phyloP scores from a whole-genome alignment of 2,329 filamentous ascomycete species.

The Rutstroemia sp. region DNA sequence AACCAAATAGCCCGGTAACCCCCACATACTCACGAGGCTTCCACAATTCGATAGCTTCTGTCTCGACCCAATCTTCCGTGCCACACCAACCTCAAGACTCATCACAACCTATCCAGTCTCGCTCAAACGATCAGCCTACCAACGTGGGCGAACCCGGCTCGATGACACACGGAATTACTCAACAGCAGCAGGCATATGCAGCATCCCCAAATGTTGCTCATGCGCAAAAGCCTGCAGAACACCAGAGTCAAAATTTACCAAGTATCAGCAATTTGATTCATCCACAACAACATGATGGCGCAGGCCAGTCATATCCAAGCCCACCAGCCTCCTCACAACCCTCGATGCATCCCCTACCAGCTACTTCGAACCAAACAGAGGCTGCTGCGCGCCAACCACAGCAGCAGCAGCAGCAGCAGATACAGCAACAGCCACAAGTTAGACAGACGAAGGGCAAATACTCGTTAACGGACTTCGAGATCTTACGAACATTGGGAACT shows the following conservation, averaged over 20 bases:
- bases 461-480: slow-evolving; percentile 80
- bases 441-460: slow-evolving; percentile 96
- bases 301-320: slow-evolving; percentile 28
- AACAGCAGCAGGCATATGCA: slow-evolving; percentile 28
- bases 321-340: slow-evolving; percentile 7
- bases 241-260: slow-evolving; percentile 56
- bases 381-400: slow-evolving; percentile 8
- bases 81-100: slow-evolving; percentile 22
- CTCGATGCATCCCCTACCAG: slow-evolving; percentile 1
- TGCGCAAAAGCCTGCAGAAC: slow-evolving; percentile 19
- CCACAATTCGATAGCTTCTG: slow-evolving; percentile 32
- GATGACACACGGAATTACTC: slow-evolving; percentile 28
- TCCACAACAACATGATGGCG: slow-evolving; percentile 45
- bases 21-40: slow-evolving; percentile 48
- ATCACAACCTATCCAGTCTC: slow-evolving; percentile 22
- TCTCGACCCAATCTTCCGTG: slow-evolving; percentile 31
- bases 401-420: slow-evolving; percentile 7
- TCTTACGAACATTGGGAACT: slow-evolving; percentile 87
- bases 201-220: slow-evolving; percentile 19
- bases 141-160: slow-evolving; percentile 25
- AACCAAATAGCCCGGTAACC: slow-evolving; percentile 57
- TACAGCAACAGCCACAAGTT: slow-evolving; percentile 23
- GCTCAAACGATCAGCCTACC: slow-evolving; percentile 24
- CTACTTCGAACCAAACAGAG: slow-evolving; percentile 3
- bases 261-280: slow-evolving; percentile 83